Percentiles rank a stretch among this genome's conserved stretches.
phyloP scores from a whole-genome alignment of 139 green algal species.

The Yamagishiella unicocca region DNA sequence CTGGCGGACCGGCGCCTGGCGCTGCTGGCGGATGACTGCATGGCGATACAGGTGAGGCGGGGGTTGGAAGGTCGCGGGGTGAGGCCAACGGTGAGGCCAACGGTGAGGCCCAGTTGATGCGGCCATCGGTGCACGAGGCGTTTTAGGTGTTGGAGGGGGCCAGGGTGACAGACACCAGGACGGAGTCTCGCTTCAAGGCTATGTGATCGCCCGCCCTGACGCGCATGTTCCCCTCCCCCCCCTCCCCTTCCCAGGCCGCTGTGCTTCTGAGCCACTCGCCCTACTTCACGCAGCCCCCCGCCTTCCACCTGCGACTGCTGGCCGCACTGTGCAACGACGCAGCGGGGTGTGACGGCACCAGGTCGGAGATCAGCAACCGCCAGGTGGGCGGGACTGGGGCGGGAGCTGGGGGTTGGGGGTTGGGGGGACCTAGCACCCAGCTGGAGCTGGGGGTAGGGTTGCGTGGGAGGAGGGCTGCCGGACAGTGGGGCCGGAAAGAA shows the following conservation, averaged over 20 bases:
- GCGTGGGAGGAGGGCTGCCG: too few relatives aligned
- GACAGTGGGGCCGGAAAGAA: too few relatives aligned
- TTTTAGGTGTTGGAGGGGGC: too few relatives aligned
- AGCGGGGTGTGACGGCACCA: constrained; percentile 49
- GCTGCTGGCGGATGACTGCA: constrained; percentile 52
- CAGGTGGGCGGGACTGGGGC: not conserved
- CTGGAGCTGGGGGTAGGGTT: too few relatives aligned
- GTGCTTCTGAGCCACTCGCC: constrained; percentile 33
- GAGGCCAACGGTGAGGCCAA: too few relatives aligned
- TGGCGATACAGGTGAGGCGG: constrained; percentile 16
- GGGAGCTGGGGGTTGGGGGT: not conserved
- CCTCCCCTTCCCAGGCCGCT: constrained; percentile 45
- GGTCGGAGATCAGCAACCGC: constrained; percentile 52
- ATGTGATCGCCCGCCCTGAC: not conserved
- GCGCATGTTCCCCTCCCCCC: not conserved
- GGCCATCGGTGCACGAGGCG: too few relatives aligned
- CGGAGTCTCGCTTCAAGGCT: not conserved
- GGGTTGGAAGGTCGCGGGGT: too few relatives aligned
- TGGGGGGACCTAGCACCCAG: too few relatives aligned
- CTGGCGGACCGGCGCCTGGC: constrained; percentile 28
- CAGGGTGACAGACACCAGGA: too few relatives aligned
- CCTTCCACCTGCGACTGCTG: constrained; percentile 65
- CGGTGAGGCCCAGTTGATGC: too few relatives aligned
- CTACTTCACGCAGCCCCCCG: constrained; percentile 38
- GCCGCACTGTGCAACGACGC: constrained; percentile 62